Evolutionary conservation across 2,329 filamentous ascomycete species (phyloP), one percentile per base, ranked within the genome.

Genomic region (Ophiostoma novo-ulmi): DNA sequence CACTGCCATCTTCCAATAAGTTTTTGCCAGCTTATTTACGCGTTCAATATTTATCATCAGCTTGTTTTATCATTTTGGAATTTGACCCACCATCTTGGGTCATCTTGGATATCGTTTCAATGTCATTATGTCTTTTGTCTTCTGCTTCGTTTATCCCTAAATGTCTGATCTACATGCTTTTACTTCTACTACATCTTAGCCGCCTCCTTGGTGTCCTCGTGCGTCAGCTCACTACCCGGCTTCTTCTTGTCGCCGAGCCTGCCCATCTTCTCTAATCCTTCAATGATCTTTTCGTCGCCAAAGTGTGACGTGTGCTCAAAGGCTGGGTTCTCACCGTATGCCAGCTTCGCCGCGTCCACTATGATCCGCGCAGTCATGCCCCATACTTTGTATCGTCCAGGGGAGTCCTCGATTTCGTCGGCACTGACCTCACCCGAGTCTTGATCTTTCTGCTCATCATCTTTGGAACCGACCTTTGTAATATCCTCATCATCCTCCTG

Each of bases 361-460:
- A 97, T 79, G 70, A 98, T 94, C 69, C 93, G 84, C 2, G 93
- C 94, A 69, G 94, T 98, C 92, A 98, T 94, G 20, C 94, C 94
- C 86, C 94, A 97, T 5, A 98, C 93, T 75, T 91, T 89, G 80
- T 95, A 97, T 52, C 91, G 83, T 2, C 82, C 82, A 4, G 80
- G 77, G 13, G 80, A 78, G 72, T 84, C 81, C 80, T 73, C 74
- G 38, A 73, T 72, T 36, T 72, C 72, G 35, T 75, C 72, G 26
- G 78, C 67, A 71, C 72, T 75, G 72, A 78, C 74, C 75, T 63
- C 26, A 26, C 58, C 58, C 22, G 58, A 63, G 26, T 67, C 66
- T 14, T 70, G 38, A 26, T 70, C 68, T 48, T 72, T 70, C 48
- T 68, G 66, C 55, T 71, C 68, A 55, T 71, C 69, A 26, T 71